phyloP scores from a whole-genome alignment of 2,329 filamentous ascomycete species.

The Monilinia fructigena region DNA sequence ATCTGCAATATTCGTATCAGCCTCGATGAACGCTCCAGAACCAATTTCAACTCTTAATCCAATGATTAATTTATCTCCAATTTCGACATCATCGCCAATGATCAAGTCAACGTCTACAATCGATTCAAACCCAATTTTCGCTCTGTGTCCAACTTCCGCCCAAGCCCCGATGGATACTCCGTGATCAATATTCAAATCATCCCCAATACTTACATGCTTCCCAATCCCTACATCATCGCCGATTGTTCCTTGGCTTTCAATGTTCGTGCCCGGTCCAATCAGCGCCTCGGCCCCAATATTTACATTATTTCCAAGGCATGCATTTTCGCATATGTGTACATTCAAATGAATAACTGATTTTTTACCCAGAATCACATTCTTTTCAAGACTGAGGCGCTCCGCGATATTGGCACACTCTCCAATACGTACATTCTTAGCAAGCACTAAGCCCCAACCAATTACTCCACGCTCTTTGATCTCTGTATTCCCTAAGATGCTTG shows the following conservation, averaged over 20 bases:
- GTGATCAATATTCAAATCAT: too few relatives aligned
- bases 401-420: neutral
- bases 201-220: neutral
- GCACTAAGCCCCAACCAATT: neutral
- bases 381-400: neutral
- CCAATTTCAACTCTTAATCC: too few relatives aligned
- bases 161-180: too few relatives aligned
- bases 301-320: neutral
- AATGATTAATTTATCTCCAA: too few relatives aligned
- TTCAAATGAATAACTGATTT: neutral
- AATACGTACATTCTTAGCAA: neutral
- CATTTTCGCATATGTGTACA: neutral
- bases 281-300: fast-evolving
- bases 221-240: neutral
- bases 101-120: too few relatives aligned
- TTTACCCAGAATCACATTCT: neutral
- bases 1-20: too few relatives aligned
- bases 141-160: too few relatives aligned
- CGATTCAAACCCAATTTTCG: too few relatives aligned
- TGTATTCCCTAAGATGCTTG: neutral
- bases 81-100: too few relatives aligned
- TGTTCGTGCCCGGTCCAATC: too few relatives aligned
- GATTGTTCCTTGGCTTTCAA: neutral
- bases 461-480: neutral
- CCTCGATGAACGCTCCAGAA: too few relatives aligned